Evolutionary conservation across 768 basidiomycete species (phyloP).

Genomic region (Lanmaoa pseudosensibilis): DNA sequence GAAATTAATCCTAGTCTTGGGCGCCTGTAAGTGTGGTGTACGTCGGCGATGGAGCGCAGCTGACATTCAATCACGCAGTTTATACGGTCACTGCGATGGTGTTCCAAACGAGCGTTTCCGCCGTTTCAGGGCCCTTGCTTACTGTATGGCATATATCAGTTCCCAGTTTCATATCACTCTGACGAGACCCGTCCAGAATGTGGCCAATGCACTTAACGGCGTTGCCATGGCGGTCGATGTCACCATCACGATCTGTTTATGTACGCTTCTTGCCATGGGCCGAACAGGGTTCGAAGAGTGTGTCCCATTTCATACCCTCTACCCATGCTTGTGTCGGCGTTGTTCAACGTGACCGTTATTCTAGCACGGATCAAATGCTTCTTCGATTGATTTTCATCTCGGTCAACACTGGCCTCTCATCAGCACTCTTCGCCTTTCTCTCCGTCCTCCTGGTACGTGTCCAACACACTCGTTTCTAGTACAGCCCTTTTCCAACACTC

Average conservation of each 20-base stretch:
- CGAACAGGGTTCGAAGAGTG: conserved; percentile 25
- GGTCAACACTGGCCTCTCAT: conserved; percentile 27
- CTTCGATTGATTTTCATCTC: conserved; percentile 26
- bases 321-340: not conserved
- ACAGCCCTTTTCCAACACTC: not conserved
- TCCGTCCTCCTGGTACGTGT: conserved; percentile 20
- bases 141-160: conserved; percentile 9
- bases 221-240: conserved; percentile 18
- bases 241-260: conserved; percentile 21
- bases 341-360: conserved; percentile 1
- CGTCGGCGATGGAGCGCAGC: not conserved
- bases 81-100: conserved; percentile 18
- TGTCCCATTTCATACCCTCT: not conserved
- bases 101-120: conserved; percentile 14
- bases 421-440: conserved; percentile 23
- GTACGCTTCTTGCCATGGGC: conserved; percentile 24
- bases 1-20: conserved; percentile 12
- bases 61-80: conserved; percentile 12
- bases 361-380: conserved; percentile 27
- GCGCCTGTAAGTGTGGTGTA: conserved; percentile 8
- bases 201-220: conserved; percentile 14
- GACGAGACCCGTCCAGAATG: conserved; percentile 12
- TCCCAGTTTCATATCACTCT: not conserved
- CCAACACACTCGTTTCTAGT: not conserved
- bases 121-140: conserved; percentile 19